Conservation (phyloP, 176 grass and related monocot genomes). For the Tillandsia fasciculata region DNA sequence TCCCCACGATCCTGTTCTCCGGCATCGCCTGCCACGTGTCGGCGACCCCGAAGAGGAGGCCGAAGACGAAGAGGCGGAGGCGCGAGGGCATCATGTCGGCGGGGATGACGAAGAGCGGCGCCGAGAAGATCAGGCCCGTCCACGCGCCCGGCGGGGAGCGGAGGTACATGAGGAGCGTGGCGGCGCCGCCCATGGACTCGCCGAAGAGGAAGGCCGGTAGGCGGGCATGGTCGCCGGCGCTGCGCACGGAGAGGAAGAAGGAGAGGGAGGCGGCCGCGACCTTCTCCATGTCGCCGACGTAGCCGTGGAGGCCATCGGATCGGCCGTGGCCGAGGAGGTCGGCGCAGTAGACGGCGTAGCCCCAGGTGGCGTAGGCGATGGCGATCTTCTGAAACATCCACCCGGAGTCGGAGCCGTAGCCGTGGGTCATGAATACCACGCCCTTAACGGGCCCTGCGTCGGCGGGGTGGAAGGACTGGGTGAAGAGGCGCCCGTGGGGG, state of each 20-base stretch:
- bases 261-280: conserved; percentile 41
- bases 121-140: conserved; percentile 56
- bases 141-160: conserved; percentile 33
- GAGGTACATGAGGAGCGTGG: conserved; percentile 53
- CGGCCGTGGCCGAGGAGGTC: conserved; percentile 62
- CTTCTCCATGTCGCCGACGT: conserved; percentile 59
- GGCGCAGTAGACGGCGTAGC: conserved; percentile 61
- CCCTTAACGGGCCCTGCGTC: conserved; percentile 31
- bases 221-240: conserved; percentile 6
- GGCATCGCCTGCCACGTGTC: conserved; percentile 61
- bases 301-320: conserved; percentile 61
- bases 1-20: conserved; percentile 52
- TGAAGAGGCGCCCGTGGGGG: conserved; percentile 53
- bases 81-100: conserved; percentile 55
- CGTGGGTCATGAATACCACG: conserved; percentile 48
- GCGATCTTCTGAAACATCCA: conserved; percentile 64
- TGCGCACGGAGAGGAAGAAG: conserved; percentile 53
- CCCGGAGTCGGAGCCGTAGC: conserved; percentile 56
- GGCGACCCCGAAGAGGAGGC: conserved; percentile 56
- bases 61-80: conserved; percentile 41
- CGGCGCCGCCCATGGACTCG: conserved; percentile 70
- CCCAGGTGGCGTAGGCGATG: conserved; percentile 48
- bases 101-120: conserved; percentile 53
- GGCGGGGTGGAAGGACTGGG: conserved; percentile 59
- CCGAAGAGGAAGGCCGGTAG: conserved; percentile 59